Conservation (phyloP, 495 filamentous ascomycete genomes). For the Lepraria neglecta region DNA sequence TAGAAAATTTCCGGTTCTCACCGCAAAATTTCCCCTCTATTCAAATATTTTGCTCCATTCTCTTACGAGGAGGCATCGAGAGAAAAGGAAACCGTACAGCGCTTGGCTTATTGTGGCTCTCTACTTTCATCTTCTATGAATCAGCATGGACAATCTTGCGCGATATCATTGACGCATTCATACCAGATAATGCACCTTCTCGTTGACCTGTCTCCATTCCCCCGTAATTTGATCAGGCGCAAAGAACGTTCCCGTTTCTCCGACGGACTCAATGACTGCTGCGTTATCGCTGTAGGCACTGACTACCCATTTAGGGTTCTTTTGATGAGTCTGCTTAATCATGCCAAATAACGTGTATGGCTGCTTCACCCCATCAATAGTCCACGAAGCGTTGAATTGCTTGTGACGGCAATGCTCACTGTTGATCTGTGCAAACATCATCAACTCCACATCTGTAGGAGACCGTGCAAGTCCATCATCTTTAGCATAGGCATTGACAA, state of each 20-base stretch:
- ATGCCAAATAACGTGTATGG: slow-evolving; percentile 78
- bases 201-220: slow-evolving; percentile 81
- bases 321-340: slow-evolving; percentile 89
- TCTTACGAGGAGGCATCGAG: too few species aligned
- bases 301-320: slow-evolving; percentile 68
- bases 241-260: slow-evolving; percentile 73
- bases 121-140: too few species aligned
- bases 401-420: slow-evolving; percentile 58
- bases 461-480: slow-evolving; percentile 59
- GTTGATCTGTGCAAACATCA: slow-evolving; percentile 98
- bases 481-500: slow-evolving; percentile 73
- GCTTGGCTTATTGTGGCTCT: slow-evolving; percentile 77
- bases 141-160: too few species aligned
- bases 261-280: slow-evolving; percentile 83
- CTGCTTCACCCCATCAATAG: slow-evolving; percentile 80
- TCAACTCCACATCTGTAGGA: slow-evolving; percentile 88
- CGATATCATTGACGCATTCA: too few species aligned
- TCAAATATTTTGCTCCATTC: too few species aligned
- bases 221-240: slow-evolving; percentile 75
- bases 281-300: slow-evolving; percentile 98
- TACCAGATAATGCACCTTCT: slow-evolving; percentile 77
- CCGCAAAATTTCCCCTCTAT: too few species aligned
- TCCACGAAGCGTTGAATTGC: slow-evolving; percentile 96
- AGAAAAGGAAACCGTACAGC: too few species aligned
- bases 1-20: too few species aligned